Evolutionary conservation across 202 grass and related monocot genomes (phyloP).

Genomic region (Eragrostis tef): DNA sequence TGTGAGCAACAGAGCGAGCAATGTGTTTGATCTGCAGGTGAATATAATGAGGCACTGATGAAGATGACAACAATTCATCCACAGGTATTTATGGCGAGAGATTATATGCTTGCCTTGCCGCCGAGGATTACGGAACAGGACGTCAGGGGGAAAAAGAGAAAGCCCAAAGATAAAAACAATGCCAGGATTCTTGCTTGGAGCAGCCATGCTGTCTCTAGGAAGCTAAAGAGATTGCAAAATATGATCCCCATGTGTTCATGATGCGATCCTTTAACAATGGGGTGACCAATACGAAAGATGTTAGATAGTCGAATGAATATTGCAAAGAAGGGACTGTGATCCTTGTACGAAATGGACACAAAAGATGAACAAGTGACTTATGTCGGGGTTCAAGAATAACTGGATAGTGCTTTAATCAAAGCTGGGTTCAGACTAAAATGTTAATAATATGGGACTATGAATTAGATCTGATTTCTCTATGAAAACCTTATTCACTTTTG

Average conservation of each 20-base stretch:
- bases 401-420: background rate
- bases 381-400: constrained; percentile 40
- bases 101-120: constrained; percentile 65
- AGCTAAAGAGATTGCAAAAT: background rate
- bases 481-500: background rate
- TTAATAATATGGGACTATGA: background rate
- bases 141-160: constrained; percentile 44
- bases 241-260: constrained; percentile 19
- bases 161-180: constrained; percentile 64
- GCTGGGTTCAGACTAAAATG: background rate
- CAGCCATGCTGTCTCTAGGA: constrained; percentile 37
- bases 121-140: constrained; percentile 55
- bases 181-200: constrained; percentile 57
- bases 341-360: constrained; percentile 13
- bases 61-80: constrained; percentile 17
- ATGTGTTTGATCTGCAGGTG: constrained; percentile 3
- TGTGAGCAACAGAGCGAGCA: background rate
- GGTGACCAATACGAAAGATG: constrained; percentile 46
- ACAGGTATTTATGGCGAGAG: constrained; percentile 48
- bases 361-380: constrained; percentile 42
- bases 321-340: constrained; percentile 25
- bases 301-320: constrained; percentile 3
- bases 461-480: background rate
- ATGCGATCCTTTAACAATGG: constrained; percentile 44
- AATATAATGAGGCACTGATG: constrained; percentile 23